These are phyloP conservation scores for Pseudogymnoascus sp. DNA, from an alignment of 2,329 filamentous ascomycete genomes.

Conservation along the genomic window DNA sequence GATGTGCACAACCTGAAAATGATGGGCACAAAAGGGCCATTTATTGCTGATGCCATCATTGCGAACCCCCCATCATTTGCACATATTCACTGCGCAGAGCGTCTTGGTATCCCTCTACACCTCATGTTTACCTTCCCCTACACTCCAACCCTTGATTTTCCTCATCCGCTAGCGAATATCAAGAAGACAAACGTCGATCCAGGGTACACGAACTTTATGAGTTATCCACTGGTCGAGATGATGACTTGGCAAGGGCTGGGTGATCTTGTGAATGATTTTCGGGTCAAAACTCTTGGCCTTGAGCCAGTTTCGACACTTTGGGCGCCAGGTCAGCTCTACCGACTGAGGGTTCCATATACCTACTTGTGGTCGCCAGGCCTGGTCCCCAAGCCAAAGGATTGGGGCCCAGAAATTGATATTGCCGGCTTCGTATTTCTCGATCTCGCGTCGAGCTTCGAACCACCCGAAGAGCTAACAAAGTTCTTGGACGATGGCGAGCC, in stretches of 20 bases:
- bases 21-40: constrained; percentile 54
- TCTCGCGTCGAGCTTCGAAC: constrained; percentile 51
- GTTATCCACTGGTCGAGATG: constrained; percentile 69
- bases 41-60: constrained; percentile 73
- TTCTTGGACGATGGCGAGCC: constrained; percentile 48
- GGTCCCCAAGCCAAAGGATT: constrained; percentile 56
- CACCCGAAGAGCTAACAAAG: constrained; percentile 42
- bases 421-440: constrained; percentile 69
- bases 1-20: constrained; percentile 54
- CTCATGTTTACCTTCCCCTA: constrained; percentile 85
- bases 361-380: constrained; percentile 61
- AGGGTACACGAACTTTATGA: constrained; percentile 69
- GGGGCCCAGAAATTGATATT: constrained; percentile 62
- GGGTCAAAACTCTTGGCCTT: constrained; percentile 55
- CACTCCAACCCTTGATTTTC: constrained; percentile 64
- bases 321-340: constrained; percentile 63
- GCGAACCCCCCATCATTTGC: constrained; percentile 75
- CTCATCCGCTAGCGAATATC: constrained; percentile 68
- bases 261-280: constrained; percentile 65
- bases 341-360: constrained; percentile 63
- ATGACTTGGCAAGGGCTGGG: constrained; percentile 79
- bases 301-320: constrained; percentile 67
- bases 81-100: constrained; percentile 72
- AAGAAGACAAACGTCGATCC: constrained; percentile 59
- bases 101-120: constrained; percentile 60